Evolutionary conservation across 441 rosid species (phyloP).

Genomic region (Eruca vesicaria): DNA sequence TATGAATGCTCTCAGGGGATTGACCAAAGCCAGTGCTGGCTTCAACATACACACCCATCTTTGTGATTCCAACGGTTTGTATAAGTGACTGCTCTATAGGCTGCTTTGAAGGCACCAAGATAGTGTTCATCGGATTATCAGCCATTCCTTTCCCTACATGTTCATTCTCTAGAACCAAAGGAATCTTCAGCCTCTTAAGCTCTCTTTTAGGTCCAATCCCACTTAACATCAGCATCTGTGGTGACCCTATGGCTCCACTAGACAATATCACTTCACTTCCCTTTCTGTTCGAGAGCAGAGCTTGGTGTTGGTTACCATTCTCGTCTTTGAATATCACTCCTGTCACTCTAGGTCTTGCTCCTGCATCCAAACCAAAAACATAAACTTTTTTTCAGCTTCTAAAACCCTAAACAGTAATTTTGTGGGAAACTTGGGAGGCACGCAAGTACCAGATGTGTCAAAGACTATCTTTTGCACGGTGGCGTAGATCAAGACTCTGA

Average conservation of each 20-base stretch:
- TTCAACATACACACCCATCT: conserved; percentile 86
- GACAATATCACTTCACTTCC: conserved; percentile 85
- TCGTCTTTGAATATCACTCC: conserved; percentile 93
- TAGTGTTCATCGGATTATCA: conserved; percentile 90
- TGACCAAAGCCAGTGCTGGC: conserved; percentile 65
- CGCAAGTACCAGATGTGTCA: conserved; percentile 53
- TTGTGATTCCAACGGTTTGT: conserved; percentile 89
- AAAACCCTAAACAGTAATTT: background rate
- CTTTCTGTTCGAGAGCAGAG: conserved; percentile 45
- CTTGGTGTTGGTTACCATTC: conserved; percentile 73
- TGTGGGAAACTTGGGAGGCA: background rate
- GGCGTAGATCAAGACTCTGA: conserved; percentile 77
- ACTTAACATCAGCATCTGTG: conserved; percentile 86
- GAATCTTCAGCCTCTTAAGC: conserved; percentile 59
- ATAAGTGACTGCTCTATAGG: conserved; percentile 70
- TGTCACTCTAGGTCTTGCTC: conserved; percentile 60
- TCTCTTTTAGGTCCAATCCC: conserved; percentile 84
- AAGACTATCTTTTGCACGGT: conserved; percentile 77
- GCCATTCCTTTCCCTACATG: conserved; percentile 86
- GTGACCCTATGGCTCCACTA: conserved; percentile 87
- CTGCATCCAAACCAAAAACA: conserved; percentile 31
- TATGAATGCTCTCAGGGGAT: background rate
- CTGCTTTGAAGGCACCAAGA: conserved; percentile 67
- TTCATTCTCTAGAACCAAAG: conserved; percentile 57
- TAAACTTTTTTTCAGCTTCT: background rate